Evolutionary conservation across 345 rosid genomes (phyloP).

Genomic region (Ricinus communis): DNA sequence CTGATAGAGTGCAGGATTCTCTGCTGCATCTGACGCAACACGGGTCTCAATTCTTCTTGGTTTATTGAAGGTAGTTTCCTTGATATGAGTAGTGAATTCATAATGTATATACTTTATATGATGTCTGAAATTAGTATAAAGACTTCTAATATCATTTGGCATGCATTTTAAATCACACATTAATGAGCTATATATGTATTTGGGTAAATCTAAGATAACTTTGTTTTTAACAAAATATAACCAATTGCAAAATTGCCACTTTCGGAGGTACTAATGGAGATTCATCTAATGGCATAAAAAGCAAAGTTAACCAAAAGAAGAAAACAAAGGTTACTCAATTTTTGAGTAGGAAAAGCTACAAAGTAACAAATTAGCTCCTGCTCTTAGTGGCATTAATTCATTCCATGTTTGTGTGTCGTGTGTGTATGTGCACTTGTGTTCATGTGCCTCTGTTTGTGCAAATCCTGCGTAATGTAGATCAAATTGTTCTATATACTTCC

Average conservation of each 20-base stretch:
- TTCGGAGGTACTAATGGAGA: no score
- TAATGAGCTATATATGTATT: background rate
- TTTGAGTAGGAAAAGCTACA: no score
- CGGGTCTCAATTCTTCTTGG: constrained; percentile 91
- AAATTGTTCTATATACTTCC: background rate
- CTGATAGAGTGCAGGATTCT: constrained; percentile 87
- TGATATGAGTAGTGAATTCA: background rate
- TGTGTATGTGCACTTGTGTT: background rate
- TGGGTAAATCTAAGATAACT: no score
- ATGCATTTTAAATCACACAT: background rate
- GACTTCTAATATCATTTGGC: background rate
- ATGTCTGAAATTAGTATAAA: constrained; percentile 1
- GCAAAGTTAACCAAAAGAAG: no score
- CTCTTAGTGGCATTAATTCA: background rate
- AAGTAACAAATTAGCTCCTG: no score
- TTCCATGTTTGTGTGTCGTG: background rate
- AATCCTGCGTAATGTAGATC: background rate
- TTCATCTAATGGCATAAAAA: no score
- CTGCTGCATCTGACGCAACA: constrained; percentile 96
- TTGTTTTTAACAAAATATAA: no score
- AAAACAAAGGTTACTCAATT: no score
- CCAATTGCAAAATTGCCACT: no score
- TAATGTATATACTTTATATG: background rate
- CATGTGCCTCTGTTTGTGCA: background rate
- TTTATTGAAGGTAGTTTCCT: constrained; percentile 61